A percentile compares a stretch with the other conserved stretches of the same genome.
Conservation (phyloP, 169 alveolate genomes). For the Plasmodium vivax region DNA sequence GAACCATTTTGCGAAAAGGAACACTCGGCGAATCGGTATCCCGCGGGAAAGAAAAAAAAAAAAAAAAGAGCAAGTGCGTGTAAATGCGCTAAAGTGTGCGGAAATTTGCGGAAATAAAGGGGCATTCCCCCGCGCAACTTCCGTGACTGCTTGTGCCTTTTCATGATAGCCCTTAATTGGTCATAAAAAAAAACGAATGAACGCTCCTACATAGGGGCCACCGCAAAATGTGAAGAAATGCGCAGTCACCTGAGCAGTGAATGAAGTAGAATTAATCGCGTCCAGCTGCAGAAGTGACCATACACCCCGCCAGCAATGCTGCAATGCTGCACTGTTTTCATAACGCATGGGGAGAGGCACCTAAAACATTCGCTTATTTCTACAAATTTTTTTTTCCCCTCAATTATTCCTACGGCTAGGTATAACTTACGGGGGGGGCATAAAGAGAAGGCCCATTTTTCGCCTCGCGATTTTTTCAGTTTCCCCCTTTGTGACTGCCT, state of each 20-base stretch:
- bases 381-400: constrained; percentile 1
- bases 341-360: background rate
- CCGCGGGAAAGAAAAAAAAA: background rate
- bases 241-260: background rate
- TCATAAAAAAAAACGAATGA: background rate
- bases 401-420: background rate
- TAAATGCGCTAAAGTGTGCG: background rate
- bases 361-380: constrained; percentile 13
- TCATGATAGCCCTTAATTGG: background rate
- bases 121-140: background rate
- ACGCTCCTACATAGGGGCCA: background rate
- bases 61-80: background rate
- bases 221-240: background rate
- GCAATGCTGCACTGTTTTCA: background rate
- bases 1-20: background rate
- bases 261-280: constrained; percentile 24
- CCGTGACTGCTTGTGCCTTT: background rate
- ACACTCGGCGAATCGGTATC: background rate
- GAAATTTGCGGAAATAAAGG: background rate
- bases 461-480: background rate
- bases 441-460: background rate
- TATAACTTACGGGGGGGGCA: background rate
- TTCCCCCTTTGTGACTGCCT: background rate
- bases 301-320: background rate
- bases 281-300: background rate